Conservation (phyloP, 2,329 filamentous ascomycete species). For the Huntiella savannae region DNA sequence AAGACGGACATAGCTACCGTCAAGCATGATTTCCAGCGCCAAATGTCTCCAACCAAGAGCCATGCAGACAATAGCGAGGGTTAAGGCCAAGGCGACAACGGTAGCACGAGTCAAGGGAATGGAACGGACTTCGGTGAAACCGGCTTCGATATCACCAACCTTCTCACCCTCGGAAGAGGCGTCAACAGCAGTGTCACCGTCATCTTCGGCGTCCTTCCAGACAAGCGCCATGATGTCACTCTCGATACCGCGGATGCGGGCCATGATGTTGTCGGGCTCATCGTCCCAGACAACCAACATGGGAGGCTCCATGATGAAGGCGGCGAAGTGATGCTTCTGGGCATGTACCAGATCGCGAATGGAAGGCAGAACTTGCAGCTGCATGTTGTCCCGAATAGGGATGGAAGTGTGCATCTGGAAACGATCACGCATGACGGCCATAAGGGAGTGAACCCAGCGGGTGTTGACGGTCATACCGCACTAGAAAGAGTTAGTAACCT, state of each 20-base stretch:
- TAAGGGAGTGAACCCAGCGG: conserved; percentile 40
- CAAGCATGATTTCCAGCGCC: conserved; percentile 33
- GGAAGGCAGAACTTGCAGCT: conserved; percentile 41
- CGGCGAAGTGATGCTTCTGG: conserved; percentile 47
- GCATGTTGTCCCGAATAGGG: conserved; percentile 36
- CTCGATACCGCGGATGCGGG: conserved; percentile 32
- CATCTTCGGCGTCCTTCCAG: conserved; percentile 29
- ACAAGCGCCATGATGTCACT: conserved; percentile 36
- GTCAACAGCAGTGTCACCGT: conserved; percentile 17
- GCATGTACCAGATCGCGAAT: conserved; percentile 37
- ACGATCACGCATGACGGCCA: conserved; percentile 26
- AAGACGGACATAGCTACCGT: conserved; percentile 33
- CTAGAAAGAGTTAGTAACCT: conserved; percentile 18
- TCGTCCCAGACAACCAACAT: conserved; percentile 47
- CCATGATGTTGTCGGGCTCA: conserved; percentile 34
- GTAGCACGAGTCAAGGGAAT: conserved; percentile 35
- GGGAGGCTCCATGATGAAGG: conserved; percentile 38
- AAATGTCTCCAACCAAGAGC: conserved; percentile 37
- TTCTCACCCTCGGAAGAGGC: conserved; percentile 15
- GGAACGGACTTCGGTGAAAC: conserved; percentile 24
- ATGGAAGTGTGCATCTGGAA: conserved; percentile 27
- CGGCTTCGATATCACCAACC: conserved; percentile 28
- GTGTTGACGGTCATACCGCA: conserved; percentile 51
- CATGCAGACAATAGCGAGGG: conserved; percentile 31
- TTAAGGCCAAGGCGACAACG: conserved; percentile 32